phyloP scores from a whole-genome alignment of 2,329 filamentous ascomycete genomes.

The Phyllosticta capitalensis region DNA sequence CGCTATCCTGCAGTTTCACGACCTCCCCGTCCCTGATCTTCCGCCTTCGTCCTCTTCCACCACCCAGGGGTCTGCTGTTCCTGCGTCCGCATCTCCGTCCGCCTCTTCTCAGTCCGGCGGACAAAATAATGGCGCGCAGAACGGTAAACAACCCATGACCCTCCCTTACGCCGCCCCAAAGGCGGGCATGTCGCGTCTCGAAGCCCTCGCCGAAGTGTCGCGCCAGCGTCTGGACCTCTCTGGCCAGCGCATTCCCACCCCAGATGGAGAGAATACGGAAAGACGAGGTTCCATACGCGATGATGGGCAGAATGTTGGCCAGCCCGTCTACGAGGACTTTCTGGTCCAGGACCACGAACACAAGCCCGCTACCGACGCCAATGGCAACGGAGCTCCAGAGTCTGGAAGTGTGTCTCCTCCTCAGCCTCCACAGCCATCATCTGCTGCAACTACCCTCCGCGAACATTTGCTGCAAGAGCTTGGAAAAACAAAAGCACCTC shows the following conservation, averaged over 20 bases:
- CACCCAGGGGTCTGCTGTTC: slow-evolving; percentile 11
- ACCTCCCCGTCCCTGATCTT: slow-evolving; percentile 54
- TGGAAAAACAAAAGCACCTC: neutral
- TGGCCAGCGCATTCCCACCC: slow-evolving; percentile 32
- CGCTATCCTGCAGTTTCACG: slow-evolving; percentile 62
- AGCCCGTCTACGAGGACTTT: slow-evolving; percentile 26
- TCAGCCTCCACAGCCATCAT: neutral
- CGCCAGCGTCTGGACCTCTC: slow-evolving; percentile 56
- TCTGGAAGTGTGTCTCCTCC: slow-evolving; percentile 4
- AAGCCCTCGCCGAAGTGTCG: slow-evolving; percentile 81
- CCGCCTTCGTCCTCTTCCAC: slow-evolving; percentile 24
- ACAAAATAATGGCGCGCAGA: slow-evolving; percentile 19
- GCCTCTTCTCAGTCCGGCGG: neutral
- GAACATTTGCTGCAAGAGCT: neutral
- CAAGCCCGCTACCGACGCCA: slow-evolving; percentile 6
- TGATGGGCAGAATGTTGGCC: slow-evolving; percentile 11
- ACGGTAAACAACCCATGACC: slow-evolving; percentile 22
- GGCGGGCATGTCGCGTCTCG: slow-evolving; percentile 67
- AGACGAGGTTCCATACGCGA: slow-evolving; percentile 14
- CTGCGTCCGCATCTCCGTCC: neutral
- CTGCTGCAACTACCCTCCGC: neutral
- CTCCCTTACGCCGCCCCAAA: slow-evolving; percentile 37
- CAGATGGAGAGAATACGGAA: slow-evolving; percentile 17
- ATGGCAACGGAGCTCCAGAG: slow-evolving; percentile 6
- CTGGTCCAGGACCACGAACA: slow-evolving; percentile 26